Evolutionary conservation across 2,329 filamentous ascomycete species (phyloP).

Genomic region (Xylaria multiplex): DNA sequence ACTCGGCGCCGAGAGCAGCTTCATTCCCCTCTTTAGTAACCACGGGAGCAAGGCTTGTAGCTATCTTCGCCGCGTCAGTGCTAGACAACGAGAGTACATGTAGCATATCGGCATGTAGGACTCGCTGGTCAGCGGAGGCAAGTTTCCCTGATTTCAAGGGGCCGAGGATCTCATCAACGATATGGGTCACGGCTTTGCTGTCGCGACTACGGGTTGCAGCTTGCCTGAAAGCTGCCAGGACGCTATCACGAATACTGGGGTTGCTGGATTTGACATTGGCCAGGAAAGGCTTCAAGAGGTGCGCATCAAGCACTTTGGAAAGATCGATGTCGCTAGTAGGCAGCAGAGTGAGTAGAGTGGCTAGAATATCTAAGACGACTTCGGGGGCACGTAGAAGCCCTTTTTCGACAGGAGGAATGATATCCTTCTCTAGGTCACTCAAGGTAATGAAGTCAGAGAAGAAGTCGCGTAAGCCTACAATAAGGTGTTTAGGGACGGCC

Average conservation of each 20-base stretch:
- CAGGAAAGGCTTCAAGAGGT: constrained; percentile 86
- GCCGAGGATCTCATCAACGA: constrained; percentile 79
- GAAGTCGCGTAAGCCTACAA: constrained; percentile 81
- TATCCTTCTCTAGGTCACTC: constrained; percentile 78
- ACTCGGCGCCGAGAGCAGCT: constrained; percentile 78
- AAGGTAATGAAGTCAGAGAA: constrained; percentile 77
- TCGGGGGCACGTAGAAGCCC: constrained; percentile 89
- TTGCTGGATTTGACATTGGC: constrained; percentile 94
- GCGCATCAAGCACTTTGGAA: constrained; percentile 75
- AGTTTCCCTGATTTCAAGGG: constrained; percentile 88
- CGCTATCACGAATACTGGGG: constrained; percentile 76
- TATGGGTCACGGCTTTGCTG: constrained; percentile 67
- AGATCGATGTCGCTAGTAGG: constrained; percentile 76
- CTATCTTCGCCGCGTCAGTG: constrained; percentile 72
- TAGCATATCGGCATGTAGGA: constrained; percentile 84
- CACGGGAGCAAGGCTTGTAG: constrained; percentile 72
- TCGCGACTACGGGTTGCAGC: constrained; percentile 65
- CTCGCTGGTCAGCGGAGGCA: constrained; percentile 83
- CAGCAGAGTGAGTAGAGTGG: constrained; percentile 76
- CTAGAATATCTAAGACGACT: constrained; percentile 82
- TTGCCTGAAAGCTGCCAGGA: constrained; percentile 76
- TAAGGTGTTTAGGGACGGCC: constrained; percentile 75
- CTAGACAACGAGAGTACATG: constrained; percentile 69
- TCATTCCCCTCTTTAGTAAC: constrained; percentile 91
- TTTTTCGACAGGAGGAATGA: constrained; percentile 88